These are phyloP conservation scores for Arthrobotrys entomopaga DNA, from an alignment of 2,329 filamentous ascomycete genomes.

Conservation along the genomic window DNA sequence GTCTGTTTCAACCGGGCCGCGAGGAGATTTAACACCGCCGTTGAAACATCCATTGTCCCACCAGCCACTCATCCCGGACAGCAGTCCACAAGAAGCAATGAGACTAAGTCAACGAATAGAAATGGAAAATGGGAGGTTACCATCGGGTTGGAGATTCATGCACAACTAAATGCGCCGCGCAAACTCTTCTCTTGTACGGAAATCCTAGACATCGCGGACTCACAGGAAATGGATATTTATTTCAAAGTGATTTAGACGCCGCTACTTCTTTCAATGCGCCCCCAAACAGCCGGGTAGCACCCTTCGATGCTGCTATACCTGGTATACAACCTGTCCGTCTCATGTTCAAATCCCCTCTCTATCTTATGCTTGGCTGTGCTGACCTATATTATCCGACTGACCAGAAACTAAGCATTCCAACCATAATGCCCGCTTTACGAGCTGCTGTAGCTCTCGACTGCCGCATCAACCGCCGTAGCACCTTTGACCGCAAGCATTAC, in stretches of 20 bases:
- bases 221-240: not conserved
- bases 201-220: not conserved
- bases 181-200: conserved; percentile 83
- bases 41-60: conserved; percentile 23
- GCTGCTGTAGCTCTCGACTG: conserved; percentile 87
- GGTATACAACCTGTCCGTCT: conserved; percentile 78
- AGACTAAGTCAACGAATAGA: not conserved
- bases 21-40: conserved; percentile 2
- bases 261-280: conserved; percentile 72
- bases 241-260: conserved; percentile 62
- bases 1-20: conserved; percentile 28
- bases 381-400: conserved; percentile 74
- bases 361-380: conserved; percentile 68
- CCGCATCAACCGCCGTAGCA: conserved; percentile 77
- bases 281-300: conserved; percentile 86
- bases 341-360: conserved; percentile 73
- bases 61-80: not conserved
- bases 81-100: too few species aligned
- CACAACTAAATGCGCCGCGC: conserved; percentile 85
- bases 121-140: conserved; percentile 80
- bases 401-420: conserved; percentile 78
- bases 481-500: conserved; percentile 97
- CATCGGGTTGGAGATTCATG: conserved; percentile 96
- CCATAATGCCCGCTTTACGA: conserved; percentile 86
- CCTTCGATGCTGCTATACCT: conserved; percentile 89